Percentiles rank a stretch among this genome's conserved stretches.
These are phyloP conservation scores for Tinospora cordifolia DNA, from an alignment of 164 flowering plant genomes.

Conservation along the genomic window DNA sequence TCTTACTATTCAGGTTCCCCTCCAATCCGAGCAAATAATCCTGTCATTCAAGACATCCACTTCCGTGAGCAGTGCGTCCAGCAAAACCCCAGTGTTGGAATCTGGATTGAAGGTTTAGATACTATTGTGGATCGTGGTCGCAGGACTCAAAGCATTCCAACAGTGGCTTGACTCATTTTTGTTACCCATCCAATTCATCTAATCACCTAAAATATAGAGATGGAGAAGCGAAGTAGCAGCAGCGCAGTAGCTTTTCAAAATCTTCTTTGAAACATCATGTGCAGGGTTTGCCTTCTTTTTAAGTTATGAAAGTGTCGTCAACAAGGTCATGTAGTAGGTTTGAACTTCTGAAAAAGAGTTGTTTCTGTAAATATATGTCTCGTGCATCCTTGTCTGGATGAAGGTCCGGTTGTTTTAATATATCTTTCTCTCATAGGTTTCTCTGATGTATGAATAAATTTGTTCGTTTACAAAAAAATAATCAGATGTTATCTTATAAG, in stretches of 20 bases:
- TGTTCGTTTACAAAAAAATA: too few relatives aligned
- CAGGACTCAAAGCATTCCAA: slow-evolving; percentile 14
- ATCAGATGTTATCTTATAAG: too few relatives aligned
- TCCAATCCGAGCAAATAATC: slow-evolving; percentile 22
- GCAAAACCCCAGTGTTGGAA: slow-evolving; percentile 8
- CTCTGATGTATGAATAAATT: not conserved
- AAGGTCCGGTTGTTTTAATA: slow-evolving; percentile 1
- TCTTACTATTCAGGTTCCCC: slow-evolving; percentile 23
- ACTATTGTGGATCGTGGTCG: slow-evolving; percentile 7
- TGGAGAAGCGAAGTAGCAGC: not conserved
- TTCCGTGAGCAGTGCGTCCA: slow-evolving; percentile 17
- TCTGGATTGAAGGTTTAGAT: slow-evolving; percentile 8
- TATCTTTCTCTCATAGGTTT: not conserved
- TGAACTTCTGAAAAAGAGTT: not conserved
- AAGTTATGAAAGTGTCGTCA: not conserved
- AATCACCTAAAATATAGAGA: not conserved
- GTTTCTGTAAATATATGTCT: not conserved
- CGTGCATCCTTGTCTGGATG: not conserved
- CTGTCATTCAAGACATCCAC: slow-evolving; percentile 19
- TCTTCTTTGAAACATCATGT: slow-evolving; percentile 6
- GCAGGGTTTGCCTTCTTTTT: slow-evolving; percentile 3
- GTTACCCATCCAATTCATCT: not conserved
- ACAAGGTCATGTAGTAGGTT: slow-evolving; percentile 1
- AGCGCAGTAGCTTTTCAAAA: not conserved
- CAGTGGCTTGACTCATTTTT: slow-evolving; percentile 18